Conservation (phyloP, 2,329 filamentous ascomycete genomes). For the Helminthosporium solani region DNA sequence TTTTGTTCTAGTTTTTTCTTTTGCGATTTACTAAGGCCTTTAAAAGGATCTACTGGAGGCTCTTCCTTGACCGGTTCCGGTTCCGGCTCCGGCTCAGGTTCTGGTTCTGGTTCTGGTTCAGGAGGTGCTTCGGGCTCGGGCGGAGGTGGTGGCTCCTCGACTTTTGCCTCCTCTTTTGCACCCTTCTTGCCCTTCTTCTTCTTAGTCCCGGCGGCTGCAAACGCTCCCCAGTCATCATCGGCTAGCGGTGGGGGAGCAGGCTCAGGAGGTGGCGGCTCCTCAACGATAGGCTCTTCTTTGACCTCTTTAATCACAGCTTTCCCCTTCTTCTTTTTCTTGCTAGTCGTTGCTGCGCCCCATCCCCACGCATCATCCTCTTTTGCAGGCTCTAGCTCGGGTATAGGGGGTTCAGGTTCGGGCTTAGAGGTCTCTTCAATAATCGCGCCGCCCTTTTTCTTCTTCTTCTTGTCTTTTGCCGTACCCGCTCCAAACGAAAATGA, state of each 20-base stretch:
- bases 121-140: constrained; percentile 19
- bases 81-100: constrained; percentile 41
- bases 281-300: constrained; percentile 17
- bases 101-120: no score
- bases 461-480: constrained; percentile 40
- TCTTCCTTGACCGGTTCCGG: constrained; percentile 47
- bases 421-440: constrained; percentile 19
- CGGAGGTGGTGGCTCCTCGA: constrained; percentile 13
- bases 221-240: constrained; percentile 20
- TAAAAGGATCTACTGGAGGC: constrained; percentile 31
- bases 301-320: constrained; percentile 23
- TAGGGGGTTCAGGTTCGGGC: constrained; percentile 27
- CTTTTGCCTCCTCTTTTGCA: constrained; percentile 20
- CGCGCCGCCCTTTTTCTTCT: constrained; percentile 34
- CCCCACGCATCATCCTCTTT: constrained; percentile 36
- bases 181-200: constrained; percentile 27
- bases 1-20: constrained; percentile 37
- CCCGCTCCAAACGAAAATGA: constrained; percentile 28
- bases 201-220: constrained; percentile 9
- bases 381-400: constrained; percentile 31
- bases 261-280: constrained; percentile 20
- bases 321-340: constrained; percentile 33
- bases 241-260: constrained; percentile 16
- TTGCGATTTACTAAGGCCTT: constrained; percentile 31
- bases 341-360: constrained; percentile 17